Evolutionary conservation across 495 filamentous ascomycete species (phyloP).

Genomic region (Hypoxylon rickii): DNA sequence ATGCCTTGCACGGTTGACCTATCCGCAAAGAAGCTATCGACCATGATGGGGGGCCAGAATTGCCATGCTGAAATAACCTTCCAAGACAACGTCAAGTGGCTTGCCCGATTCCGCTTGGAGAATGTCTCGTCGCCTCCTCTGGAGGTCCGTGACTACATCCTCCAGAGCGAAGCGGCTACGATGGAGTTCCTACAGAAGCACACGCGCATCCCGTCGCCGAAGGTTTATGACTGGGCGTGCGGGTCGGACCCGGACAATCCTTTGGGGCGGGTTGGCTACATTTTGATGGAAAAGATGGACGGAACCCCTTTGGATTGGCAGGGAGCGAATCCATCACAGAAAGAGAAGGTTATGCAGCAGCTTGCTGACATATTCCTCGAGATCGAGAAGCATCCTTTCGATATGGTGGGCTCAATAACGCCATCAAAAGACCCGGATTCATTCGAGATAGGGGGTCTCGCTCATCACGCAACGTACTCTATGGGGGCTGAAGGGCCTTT

Average conservation of each 20-base stretch:
- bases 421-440: background rate
- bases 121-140: slow-evolving; percentile 12
- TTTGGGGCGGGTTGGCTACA: slow-evolving; percentile 39
- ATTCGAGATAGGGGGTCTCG: slow-evolving; percentile 21
- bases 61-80: slow-evolving; percentile 36
- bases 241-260: slow-evolving; percentile 36
- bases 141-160: slow-evolving; percentile 24
- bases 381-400: slow-evolving; percentile 41
- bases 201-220: slow-evolving; percentile 40
- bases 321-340: slow-evolving; percentile 31
- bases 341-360: slow-evolving; percentile 43
- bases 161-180: slow-evolving; percentile 46
- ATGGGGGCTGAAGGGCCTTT: slow-evolving; percentile 10
- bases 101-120: slow-evolving; percentile 34
- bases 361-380: slow-evolving; percentile 49
- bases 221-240: slow-evolving; percentile 25
- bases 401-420: slow-evolving; percentile 32
- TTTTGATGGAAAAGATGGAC: slow-evolving; percentile 48
- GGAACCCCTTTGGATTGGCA: slow-evolving; percentile 42
- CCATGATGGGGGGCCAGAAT: slow-evolving; percentile 33
- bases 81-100: slow-evolving; percentile 35
- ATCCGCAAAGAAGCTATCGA: slow-evolving; percentile 14
- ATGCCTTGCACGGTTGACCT: slow-evolving; percentile 19
- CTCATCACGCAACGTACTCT: slow-evolving; percentile 15
- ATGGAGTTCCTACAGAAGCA: slow-evolving; percentile 41